These are phyloP conservation scores for Solanum microdontum DNA, from an alignment of 257 asterid genomes.

Conservation along the genomic window DNA sequence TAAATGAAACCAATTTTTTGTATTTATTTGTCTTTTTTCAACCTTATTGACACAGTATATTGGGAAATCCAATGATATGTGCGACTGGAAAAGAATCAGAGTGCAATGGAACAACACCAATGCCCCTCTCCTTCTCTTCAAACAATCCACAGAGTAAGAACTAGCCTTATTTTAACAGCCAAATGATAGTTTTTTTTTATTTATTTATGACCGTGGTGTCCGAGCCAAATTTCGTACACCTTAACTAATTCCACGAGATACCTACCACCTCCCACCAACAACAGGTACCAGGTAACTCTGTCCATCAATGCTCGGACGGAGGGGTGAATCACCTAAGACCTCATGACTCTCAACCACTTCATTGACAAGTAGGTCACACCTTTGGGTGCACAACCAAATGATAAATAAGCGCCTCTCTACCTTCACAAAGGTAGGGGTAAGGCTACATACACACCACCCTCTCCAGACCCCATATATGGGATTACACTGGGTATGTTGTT, in stretches of 20 bases:
- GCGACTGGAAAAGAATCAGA: constrained; percentile 67
- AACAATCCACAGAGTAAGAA: constrained; percentile 53
- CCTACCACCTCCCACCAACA: not conserved
- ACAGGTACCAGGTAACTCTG: not conserved
- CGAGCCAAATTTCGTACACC: not conserved
- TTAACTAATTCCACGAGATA: not conserved
- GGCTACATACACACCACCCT: not conserved
- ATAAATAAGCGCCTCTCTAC: not conserved
- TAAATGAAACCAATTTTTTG: not conserved
- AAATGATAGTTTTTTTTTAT: not conserved
- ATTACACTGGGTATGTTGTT: not conserved
- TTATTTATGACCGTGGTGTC: not conserved
- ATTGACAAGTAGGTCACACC: too few relatives aligned
- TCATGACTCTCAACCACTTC: not conserved
- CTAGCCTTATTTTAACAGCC: not conserved
- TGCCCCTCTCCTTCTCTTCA: constrained; percentile 44
- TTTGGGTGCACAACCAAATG: not conserved
- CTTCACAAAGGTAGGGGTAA: not conserved
- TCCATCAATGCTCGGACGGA: not conserved
- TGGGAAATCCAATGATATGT: constrained; percentile 86
- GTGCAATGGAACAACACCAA: constrained; percentile 67
- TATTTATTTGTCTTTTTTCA: not conserved
- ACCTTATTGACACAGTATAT: constrained; percentile 28
- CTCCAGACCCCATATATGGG: not conserved
- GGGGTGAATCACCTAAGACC: not conserved